phyloP scores from a whole-genome alignment of 352 stramenopile genomes.

The Phytopythium chamaehyphon region DNA sequence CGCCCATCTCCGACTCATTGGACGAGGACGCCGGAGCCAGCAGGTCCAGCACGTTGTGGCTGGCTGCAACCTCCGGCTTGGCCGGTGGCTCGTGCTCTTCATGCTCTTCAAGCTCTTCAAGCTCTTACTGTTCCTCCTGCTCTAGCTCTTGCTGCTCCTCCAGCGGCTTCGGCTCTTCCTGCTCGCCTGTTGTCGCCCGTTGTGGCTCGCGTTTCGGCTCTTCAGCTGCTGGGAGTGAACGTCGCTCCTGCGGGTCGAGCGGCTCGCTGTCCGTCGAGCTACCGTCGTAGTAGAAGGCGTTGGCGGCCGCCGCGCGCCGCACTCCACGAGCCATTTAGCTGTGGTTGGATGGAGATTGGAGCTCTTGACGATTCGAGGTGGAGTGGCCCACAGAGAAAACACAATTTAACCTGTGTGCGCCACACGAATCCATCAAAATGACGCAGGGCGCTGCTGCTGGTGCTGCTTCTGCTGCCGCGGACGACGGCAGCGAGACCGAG shows the following conservation, averaged over 20 bases:
- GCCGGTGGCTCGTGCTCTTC: not conserved
- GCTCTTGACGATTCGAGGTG: too few relatives aligned
- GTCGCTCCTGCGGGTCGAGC: constrained; percentile 10
- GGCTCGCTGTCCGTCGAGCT: constrained; percentile 27
- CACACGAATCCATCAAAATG: too few relatives aligned
- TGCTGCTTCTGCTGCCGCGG: too few relatives aligned
- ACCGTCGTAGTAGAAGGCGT: constrained; percentile 12
- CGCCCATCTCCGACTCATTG: not conserved
- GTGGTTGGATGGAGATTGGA: too few relatives aligned
- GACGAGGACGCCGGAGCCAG: not conserved
- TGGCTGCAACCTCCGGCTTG: not conserved
- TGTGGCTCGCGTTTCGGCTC: not conserved
- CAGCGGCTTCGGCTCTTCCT: not conserved
- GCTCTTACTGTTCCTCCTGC: too few relatives aligned
- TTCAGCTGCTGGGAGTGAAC: not conserved
- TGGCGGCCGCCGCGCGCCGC: not conserved
- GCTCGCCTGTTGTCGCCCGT: not conserved
- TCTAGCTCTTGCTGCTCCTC: too few relatives aligned
- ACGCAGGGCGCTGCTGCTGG: too few relatives aligned
- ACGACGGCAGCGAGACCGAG: too few relatives aligned
- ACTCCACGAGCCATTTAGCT: too few relatives aligned
- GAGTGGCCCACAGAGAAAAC: too few relatives aligned
- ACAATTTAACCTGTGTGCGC: too few relatives aligned
- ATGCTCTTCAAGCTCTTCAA: too few relatives aligned
- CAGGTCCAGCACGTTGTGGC: constrained; percentile 1